Base-by-base conservation (phyloP, 164 flowering plant species). In the Hamamelis virginiana region DNA sequence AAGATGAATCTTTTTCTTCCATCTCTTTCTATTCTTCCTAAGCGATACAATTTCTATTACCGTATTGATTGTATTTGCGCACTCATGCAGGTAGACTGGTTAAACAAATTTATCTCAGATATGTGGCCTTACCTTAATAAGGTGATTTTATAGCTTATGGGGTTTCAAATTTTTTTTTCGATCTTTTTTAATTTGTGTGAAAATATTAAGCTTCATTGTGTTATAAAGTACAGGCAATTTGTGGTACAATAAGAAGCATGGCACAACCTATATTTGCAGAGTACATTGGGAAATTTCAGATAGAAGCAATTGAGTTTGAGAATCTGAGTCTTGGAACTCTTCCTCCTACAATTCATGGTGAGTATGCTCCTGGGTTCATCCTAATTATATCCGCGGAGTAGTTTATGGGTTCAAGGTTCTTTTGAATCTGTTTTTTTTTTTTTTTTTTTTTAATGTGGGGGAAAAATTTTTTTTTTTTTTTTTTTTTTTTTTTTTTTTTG, bases 121-220 rank as follows among this genome's bases (percentile, higher is more conserved):
- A 86, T 88, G 90, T 94, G 97, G 98, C 97, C 94, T 58, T 85
- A 75, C 74, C 81, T 88, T 41, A 84, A 88, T 74, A 88, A 86
- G 92, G 92, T 86, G 73, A n/a, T 47, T 51, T 27, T n/a, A 13
- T 16, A 18, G 6, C 18, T 44, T 21, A 62, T 10, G 5, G 9
- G 0, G n/a, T 19, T 15, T 26, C 10, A 65, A 18, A n/a, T 25
- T n/a, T 26, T 28, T 19, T 8, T 61, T 33, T 18, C 23, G 10
- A 41, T 4, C 45, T 41, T 62, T 44, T 21, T 1, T 2, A 15
- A 45, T 28, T 19, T 9, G 3, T 2, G 41, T 23, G 11, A 5
- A 43, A 67, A 9, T 45, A 1, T n/a, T 22, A 12, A 72, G 18
- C 13, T 48, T 43, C 43, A 38, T 25, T 28, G 38, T 56, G 21